Conservation (phyloP, 2,329 filamentous ascomycete genomes). For the Trichothecium sympodiale region DNA sequence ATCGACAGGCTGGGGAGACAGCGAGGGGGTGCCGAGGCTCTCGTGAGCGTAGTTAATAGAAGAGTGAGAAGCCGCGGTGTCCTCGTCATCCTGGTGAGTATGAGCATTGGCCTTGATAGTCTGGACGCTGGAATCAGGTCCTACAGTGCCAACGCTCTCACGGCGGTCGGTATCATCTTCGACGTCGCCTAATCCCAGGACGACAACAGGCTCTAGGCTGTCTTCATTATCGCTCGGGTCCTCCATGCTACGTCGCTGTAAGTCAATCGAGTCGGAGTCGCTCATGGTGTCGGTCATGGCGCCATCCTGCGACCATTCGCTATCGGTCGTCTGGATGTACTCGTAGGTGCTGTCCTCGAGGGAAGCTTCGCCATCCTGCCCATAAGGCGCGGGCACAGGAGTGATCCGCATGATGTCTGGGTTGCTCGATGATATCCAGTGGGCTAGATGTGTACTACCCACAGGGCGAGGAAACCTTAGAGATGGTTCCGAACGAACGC, state of each 20-base stretch:
- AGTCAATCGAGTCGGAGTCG: conserved; percentile 22
- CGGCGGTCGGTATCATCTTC: conserved; percentile 6
- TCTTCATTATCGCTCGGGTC: neutral
- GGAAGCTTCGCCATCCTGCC: conserved; percentile 30
- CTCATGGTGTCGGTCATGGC: conserved; percentile 38
- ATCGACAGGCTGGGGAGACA: conserved; percentile 7
- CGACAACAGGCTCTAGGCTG: neutral
- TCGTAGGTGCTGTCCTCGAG: conserved; percentile 47
- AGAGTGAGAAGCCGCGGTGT: conserved; percentile 24
- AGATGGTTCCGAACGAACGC: conserved; percentile 30
- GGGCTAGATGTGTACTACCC: conserved; percentile 43
- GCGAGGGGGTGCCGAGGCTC: conserved; percentile 31
- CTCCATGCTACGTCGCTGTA: no score
- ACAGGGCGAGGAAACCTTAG: conserved; percentile 46
- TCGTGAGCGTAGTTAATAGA: conserved; percentile 40
- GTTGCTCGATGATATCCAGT: conserved; percentile 48
- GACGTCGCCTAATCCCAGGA: conserved; percentile 3
- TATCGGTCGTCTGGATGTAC: conserved; percentile 32
- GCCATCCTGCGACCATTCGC: conserved; percentile 2
- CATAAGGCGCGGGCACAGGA: conserved; percentile 6
- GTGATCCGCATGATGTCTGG: conserved; percentile 44
- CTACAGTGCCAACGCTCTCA: conserved; percentile 2
- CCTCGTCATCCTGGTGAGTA: conserved; percentile 16
- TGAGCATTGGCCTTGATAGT: conserved; percentile 2
- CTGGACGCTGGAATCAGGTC: no score